Evolutionary conservation across 805 yeast genomes (phyloP), one percentile per base, ranked within the genome.

Genomic region (Saturnispora quitensis): DNA sequence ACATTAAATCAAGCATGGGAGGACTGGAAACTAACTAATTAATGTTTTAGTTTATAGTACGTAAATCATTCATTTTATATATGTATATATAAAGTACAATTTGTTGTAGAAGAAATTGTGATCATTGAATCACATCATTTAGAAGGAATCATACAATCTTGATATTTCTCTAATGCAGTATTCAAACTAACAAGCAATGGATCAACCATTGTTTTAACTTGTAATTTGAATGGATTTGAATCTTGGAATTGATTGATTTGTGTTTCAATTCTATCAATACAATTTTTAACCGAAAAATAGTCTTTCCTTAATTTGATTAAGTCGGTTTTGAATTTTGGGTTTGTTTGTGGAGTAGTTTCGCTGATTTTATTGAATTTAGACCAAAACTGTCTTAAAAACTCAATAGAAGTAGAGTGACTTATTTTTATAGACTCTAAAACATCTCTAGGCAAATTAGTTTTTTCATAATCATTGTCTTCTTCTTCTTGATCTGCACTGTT

Each of bases 1-100:
- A 74, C 82, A 0, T 71, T 93, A 55, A 91, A 89, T 66, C 77
- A 81, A 58, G 89, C 97, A 2, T 93, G 99, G 98, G 97, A 88
- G 58, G 68, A 66, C 20, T 89, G 89, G 65, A 86, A 84, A 60
- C 43, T 27, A 10, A 3, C 42, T 8, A 18, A 38, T 13, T 15
- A 38, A 38, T 38, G 2, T 9, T 38, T 18, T 3, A 38, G 24
- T 18, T 38, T 18, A 7, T 48, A 9, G 13, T 10, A 48, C 24
- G 31, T 15, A 34, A 45, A 27, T 28, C 34, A 31, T 28, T 45
- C 17, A n/a, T 13, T 38, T 13, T 27, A 15, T 43, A 15, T 22
- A 28, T n/a, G 24, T 34, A 24, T 20, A 34, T 34, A 33, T 20
- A 12, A 31, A 13, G 34, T 31, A 31, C 34, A 31, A 31, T 31